Conservation (phyloP, 495 filamentous ascomycete species). For the Lasiosphaeria miniovina region DNA sequence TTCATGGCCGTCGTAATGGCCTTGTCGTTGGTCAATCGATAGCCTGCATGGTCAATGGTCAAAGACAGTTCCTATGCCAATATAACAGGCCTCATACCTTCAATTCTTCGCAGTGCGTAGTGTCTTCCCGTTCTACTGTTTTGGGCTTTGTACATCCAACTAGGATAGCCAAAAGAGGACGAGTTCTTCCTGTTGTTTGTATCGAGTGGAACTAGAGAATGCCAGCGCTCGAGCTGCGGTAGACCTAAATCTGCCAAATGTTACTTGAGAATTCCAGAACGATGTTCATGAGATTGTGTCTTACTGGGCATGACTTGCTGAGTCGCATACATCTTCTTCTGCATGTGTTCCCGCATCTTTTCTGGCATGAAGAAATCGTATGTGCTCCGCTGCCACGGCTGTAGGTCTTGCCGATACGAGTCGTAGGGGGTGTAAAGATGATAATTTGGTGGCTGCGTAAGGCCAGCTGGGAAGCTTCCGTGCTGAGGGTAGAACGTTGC, state of each 20-base stretch:
- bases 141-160: slow-evolving; percentile 94
- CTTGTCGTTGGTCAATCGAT: slow-evolving; percentile 79
- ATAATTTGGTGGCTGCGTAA: slow-evolving; percentile 78
- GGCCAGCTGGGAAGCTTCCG: slow-evolving; percentile 41
- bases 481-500: slow-evolving; percentile 49
- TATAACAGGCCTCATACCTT: slow-evolving; percentile 44
- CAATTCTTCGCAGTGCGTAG: slow-evolving; percentile 80
- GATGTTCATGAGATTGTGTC: slow-evolving; percentile 13
- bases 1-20: slow-evolving; percentile 75
- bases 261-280: neutral
- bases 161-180: slow-evolving; percentile 75
- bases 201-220: slow-evolving; percentile 89
- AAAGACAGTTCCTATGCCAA: neutral
- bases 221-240: slow-evolving; percentile 79
- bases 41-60: slow-evolving; percentile 21
- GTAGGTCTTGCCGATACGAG: slow-evolving; percentile 72
- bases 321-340: slow-evolving; percentile 82
- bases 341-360: slow-evolving; percentile 78
- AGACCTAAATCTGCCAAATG: slow-evolving; percentile 52
- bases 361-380: slow-evolving; percentile 91
- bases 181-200: slow-evolving; percentile 68
- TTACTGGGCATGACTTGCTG: slow-evolving; percentile 80
- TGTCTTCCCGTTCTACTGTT: slow-evolving; percentile 80
- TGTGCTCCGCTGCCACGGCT: slow-evolving; percentile 76
- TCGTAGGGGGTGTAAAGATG: slow-evolving; percentile 89